phyloP scores from a whole-genome alignment of 2,329 filamentous ascomycete species.

The Aspergillus pseudoterreus region DNA sequence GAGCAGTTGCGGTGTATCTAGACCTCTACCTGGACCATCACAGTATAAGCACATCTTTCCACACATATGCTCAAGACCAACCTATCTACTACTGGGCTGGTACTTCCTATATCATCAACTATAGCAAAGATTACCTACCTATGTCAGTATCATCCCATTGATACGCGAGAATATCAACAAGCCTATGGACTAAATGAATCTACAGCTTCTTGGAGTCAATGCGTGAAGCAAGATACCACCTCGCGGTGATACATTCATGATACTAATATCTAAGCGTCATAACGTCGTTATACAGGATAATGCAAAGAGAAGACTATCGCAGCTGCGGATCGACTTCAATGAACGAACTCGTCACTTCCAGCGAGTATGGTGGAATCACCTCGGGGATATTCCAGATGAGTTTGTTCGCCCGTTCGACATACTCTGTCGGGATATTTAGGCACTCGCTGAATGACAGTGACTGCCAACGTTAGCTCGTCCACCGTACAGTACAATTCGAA shows the following conservation, averaged over 20 bases:
- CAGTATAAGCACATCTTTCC: too few species aligned
- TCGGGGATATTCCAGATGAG: slow-evolving; percentile 26
- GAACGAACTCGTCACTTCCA: slow-evolving; percentile 5
- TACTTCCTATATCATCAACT: too few species aligned
- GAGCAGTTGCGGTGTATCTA: not conserved
- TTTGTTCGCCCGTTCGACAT: slow-evolving; percentile 22
- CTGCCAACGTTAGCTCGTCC: slow-evolving; percentile 8
- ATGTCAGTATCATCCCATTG: too few species aligned
- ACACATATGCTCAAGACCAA: too few species aligned
- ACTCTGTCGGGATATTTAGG: slow-evolving; percentile 17
- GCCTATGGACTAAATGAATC: not conserved
- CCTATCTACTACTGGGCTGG: too few species aligned
- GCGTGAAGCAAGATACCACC: too few species aligned
- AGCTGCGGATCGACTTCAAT: slow-evolving; percentile 25
- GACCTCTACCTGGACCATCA: too few species aligned
- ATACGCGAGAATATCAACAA: not conserved
- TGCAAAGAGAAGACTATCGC: not conserved
- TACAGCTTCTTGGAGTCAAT: too few species aligned
- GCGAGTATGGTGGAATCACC: slow-evolving; percentile 20
- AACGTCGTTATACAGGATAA: too few species aligned
- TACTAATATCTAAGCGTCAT: too few species aligned
- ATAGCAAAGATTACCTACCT: too few species aligned
- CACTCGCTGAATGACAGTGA: slow-evolving; percentile 28
- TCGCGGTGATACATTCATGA: too few species aligned
- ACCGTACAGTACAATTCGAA: not conserved